Evolutionary conservation across 1,284 basidiomycete genomes (phyloP).

Genomic region (Ceratobasidium sp.): DNA sequence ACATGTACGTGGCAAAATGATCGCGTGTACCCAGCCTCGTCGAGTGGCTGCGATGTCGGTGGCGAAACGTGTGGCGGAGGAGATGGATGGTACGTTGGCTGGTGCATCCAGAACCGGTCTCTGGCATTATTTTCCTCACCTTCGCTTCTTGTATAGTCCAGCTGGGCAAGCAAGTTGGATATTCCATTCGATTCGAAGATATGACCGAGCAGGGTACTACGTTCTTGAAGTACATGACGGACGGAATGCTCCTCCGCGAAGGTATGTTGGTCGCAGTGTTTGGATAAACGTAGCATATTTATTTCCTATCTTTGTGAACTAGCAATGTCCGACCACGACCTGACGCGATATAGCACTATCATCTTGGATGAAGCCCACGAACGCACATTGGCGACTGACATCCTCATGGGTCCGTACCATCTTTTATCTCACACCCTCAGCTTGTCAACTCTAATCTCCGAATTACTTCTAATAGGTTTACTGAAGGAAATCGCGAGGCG

Average conservation of each 20-base stretch:
- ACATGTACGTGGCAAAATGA: constrained; percentile 87
- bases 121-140: no score
- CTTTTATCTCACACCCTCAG: neutral
- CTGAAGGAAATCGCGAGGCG: constrained; percentile 81
- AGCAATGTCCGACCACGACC: constrained; percentile 95
- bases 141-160: constrained; percentile 68
- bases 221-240: constrained; percentile 99
- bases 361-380: constrained; percentile 99
- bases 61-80: constrained; percentile 97
- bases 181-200: constrained; percentile 99
- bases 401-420: constrained; percentile 90
- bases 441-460: neutral
- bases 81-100: constrained; percentile 87
- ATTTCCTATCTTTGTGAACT: constrained; percentile 72
- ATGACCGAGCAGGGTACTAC: constrained; percentile 93
- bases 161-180: constrained; percentile 95
- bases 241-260: constrained; percentile 80
- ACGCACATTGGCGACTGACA: constrained; percentile 97
- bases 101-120: constrained; percentile 62
- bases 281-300: neutral
- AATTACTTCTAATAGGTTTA: constrained; percentile 83
- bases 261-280: neutral
- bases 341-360: constrained; percentile 94
- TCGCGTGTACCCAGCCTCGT: constrained; percentile 97
- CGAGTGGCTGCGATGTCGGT: constrained; percentile 99